Percentiles rank a stretch among this genome's conserved stretches.
These are phyloP conservation scores for Xylaria flabelliformis DNA, from an alignment of 495 filamentous ascomycete species.

Conservation along the genomic window DNA sequence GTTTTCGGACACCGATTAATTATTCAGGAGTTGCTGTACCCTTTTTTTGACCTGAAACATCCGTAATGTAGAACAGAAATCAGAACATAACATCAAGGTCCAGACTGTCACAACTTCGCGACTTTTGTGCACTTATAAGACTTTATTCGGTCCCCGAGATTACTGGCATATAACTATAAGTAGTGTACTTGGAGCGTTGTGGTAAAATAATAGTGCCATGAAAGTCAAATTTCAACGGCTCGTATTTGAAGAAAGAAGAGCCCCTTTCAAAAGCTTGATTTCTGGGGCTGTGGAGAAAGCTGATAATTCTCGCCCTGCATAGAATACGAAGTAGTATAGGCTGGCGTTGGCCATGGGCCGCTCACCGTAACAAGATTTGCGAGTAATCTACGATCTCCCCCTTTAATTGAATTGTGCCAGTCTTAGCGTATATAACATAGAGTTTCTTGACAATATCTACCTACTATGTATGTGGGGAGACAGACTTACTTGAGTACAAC, in stretches of 20 bases:
- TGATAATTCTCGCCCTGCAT: conserved; percentile 29
- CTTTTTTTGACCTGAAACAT: conserved; percentile 1
- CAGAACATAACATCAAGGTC: neutral
- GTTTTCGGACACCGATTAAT: neutral
- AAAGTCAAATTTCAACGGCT: neutral
- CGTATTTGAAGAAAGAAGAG: neutral
- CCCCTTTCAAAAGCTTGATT: conserved; percentile 39
- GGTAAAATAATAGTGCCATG: neutral
- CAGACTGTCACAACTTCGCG: neutral
- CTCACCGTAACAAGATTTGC: conserved; percentile 2
- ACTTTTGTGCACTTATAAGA: neutral
- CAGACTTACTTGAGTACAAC: too few relatives aligned
- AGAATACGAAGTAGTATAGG: neutral
- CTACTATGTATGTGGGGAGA: too few relatives aligned
- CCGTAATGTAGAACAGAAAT: neutral
- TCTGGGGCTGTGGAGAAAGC: conserved; percentile 38
- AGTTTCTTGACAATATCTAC: too few relatives aligned
- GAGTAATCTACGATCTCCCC: conserved; percentile 10
- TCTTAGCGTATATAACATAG: too few relatives aligned
- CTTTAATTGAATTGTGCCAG: too few relatives aligned
- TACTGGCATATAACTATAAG: neutral
- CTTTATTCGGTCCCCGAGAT: neutral
- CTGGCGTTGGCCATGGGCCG: neutral
- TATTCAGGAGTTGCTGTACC: neutral
- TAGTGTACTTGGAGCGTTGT: neutral